A percentile compares a stretch with the other conserved stretches of the same genome.
Evolutionary conservation across 495 filamentous ascomycete species (phyloP).

Genomic region (Hyphodiscus hymeniophilus): DNA sequence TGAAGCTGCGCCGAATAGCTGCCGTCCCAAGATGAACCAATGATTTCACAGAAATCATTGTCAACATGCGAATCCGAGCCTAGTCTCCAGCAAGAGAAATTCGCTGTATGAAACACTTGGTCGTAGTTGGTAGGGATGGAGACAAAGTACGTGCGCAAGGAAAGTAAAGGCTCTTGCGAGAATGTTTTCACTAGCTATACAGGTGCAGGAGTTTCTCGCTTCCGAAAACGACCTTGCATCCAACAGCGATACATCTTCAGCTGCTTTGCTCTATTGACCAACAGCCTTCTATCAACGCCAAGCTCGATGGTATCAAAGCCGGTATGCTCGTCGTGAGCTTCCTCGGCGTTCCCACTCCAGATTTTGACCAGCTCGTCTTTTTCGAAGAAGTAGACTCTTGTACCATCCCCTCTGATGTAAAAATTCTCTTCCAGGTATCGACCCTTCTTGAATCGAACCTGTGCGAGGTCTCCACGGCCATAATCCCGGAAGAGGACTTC

Average conservation of each 20-base stretch:
- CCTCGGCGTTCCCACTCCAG: slow-evolving; percentile 41
- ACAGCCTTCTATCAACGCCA: slow-evolving; percentile 73
- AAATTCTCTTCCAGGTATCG: slow-evolving; percentile 93
- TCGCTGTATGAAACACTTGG: too few species aligned
- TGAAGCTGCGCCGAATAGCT: too few species aligned
- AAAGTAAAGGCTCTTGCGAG: too few species aligned
- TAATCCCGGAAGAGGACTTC: slow-evolving; percentile 92
- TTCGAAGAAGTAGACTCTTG: slow-evolving; percentile 95
- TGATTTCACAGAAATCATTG: too few species aligned
- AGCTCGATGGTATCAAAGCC: slow-evolving; percentile 66
- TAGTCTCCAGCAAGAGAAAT: too few species aligned
- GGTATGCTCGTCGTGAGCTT: slow-evolving; percentile 16
- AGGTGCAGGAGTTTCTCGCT: slow-evolving; percentile 29
- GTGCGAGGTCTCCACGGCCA: slow-evolving; percentile 87
- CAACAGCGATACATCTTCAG: slow-evolving; percentile 98
- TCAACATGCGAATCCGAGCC: too few species aligned
- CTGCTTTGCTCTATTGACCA: slow-evolving; percentile 84
- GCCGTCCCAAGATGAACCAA: too few species aligned
- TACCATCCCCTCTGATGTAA: slow-evolving; percentile 91
- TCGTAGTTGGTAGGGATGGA: too few species aligned
- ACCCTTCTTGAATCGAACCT: slow-evolving; percentile 93
- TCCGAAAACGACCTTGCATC: slow-evolving; percentile 87
- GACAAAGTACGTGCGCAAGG: too few species aligned
- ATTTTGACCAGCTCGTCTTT: slow-evolving; percentile 70
- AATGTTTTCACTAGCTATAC: too few species aligned